phyloP scores from a whole-genome alignment of 2,329 filamentous ascomycete genomes.

The Epichloe sp. region DNA sequence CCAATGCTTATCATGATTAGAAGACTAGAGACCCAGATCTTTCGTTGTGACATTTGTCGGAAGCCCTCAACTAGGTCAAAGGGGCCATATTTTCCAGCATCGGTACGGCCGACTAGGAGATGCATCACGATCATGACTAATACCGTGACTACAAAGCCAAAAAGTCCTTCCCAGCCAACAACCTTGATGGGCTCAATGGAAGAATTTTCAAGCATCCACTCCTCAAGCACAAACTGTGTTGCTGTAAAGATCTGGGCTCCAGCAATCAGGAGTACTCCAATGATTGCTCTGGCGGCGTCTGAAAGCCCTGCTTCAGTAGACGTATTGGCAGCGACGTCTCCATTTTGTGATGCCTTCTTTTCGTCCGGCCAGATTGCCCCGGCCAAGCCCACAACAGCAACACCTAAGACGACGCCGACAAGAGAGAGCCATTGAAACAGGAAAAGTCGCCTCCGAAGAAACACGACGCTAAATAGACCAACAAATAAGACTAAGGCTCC shows the following conservation, averaged over 20 bases:
- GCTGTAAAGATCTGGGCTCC: conserved; percentile 94
- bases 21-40: conserved; percentile 64
- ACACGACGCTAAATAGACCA: conserved; percentile 85
- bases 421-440: conserved; percentile 90
- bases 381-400: conserved; percentile 79
- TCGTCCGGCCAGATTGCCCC: conserved; percentile 67
- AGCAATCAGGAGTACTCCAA: conserved; percentile 84
- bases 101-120: conserved; percentile 59
- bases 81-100: conserved; percentile 62
- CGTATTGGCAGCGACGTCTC: conserved; percentile 17
- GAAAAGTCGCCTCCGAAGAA: conserved; percentile 65
- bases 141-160: conserved; percentile 72
- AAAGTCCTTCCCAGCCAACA: conserved; percentile 92
- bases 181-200: conserved; percentile 69
- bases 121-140: conserved; percentile 72
- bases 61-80: conserved; percentile 86
- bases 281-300: conserved; percentile 40
- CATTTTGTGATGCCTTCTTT: conserved; percentile 29
- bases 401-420: conserved; percentile 74
- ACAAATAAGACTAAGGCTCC: conserved; percentile 93
- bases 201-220: conserved; percentile 66
- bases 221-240: conserved; percentile 89
- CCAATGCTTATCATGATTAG: conserved; percentile 97
- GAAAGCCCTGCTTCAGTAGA: conserved; percentile 26
- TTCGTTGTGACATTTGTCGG: conserved; percentile 57